phyloP scores from a whole-genome alignment of 176 grass and related monocot species.

The Bothriochloa decipiens region DNA sequence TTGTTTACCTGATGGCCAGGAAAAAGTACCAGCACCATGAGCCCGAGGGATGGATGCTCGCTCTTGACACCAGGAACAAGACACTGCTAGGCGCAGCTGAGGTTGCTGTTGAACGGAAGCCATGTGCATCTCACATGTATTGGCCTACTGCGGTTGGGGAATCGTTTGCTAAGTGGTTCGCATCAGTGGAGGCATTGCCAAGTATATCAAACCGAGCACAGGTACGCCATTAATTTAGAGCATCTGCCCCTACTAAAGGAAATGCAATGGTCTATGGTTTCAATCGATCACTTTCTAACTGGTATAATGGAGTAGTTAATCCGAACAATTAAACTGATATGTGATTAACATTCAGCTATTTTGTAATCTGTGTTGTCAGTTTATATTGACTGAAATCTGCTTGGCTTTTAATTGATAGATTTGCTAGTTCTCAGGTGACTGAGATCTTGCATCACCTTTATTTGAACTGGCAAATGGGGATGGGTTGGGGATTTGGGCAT shows the following conservation, averaged over 20 bases:
- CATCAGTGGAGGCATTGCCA: no score
- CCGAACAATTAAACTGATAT: background rate
- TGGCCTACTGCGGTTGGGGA: constrained; percentile 7
- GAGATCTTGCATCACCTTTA: background rate
- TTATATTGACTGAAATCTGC: constrained; percentile 1
- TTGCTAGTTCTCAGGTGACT: background rate
- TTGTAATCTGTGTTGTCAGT: background rate
- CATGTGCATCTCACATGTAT: background rate
- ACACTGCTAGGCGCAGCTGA: background rate
- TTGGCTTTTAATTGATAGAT: background rate
- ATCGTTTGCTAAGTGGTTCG: no score
- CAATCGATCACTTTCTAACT: background rate
- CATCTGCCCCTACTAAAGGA: background rate
- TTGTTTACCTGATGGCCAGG: constrained; percentile 27
- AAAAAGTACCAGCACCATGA: background rate
- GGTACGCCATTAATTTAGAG: background rate
- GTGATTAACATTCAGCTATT: background rate
- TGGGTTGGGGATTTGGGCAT: background rate
- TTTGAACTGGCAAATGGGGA: background rate
- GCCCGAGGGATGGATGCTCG: background rate
- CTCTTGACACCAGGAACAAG: constrained; percentile 1
- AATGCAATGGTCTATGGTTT: background rate
- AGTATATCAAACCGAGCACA: background rate
- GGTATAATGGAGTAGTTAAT: background rate
- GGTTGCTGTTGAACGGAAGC: background rate